Evolutionary conservation across 768 basidiomycete species (phyloP), one percentile per base, ranked within the genome.

Genomic region (Stropharia rugosoannulata): DNA sequence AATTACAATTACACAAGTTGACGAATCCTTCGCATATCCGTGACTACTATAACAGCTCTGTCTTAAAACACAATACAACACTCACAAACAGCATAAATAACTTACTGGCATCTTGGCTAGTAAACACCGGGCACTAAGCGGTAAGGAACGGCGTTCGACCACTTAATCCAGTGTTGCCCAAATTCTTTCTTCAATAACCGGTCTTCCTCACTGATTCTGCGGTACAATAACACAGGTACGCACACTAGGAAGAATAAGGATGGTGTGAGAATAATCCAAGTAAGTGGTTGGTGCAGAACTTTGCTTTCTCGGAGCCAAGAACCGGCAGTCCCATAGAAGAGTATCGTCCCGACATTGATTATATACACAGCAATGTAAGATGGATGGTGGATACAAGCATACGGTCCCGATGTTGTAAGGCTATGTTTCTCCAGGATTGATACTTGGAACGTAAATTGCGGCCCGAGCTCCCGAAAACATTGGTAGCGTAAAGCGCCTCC

Each of bases 381-480:
- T 6, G 73, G 72, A 53, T 73, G 72, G 39, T 71, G 72, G 11
- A 72, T 67, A 4, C 4, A 22, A 22, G 22, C 1, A 4, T 22
- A 22, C 22, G 22, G 22, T 22, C 22, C 22, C 4, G 25, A 68
- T 49, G 66, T 71, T 10, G 73, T 54, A 22, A 72, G 61, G 9
- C 49, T 62, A 37, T 68, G 66, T 25, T 65, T 56, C 15, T 59
- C 54, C 29, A 59, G 58, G 8, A 67, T 62, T 54, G 68, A 69
- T 35, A 76, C 60, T 46, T 76, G 68, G 55, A 76, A 76, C 19
- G 76, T 80, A 66, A 77, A 78, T n/a, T 70, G 59, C 12, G 54
- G 37, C 18, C 73, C 76, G 18, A 80, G 64, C 22, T 62, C 62
- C 18, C 58, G 70, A 61, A 72, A 79, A 56, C 73, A 80, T 52